Conservation (phyloP, 768 basidiomycete species). For the Hypholoma fasciculare region DNA sequence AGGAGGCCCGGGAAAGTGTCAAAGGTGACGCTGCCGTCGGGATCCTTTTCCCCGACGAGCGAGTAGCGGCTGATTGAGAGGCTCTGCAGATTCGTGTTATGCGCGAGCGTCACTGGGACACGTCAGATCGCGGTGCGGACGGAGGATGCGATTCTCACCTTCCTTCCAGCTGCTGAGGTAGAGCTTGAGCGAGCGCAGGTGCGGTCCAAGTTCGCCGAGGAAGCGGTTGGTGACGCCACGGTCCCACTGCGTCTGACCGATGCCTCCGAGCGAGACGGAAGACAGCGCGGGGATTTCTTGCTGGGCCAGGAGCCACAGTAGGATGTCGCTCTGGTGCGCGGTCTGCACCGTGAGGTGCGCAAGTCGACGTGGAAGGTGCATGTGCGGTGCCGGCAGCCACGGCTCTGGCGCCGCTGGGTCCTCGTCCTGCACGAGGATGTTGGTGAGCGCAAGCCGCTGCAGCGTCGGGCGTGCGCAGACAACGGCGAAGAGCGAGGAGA, state of each 20-base stretch:
- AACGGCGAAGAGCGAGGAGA: background rate
- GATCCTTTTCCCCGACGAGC: background rate
- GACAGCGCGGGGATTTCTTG: background rate
- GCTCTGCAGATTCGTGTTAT: constrained; percentile 1
- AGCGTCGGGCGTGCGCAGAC: background rate
- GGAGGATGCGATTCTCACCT: background rate
- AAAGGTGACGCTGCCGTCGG: background rate
- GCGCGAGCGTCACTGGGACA: background rate
- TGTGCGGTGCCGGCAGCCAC: background rate
- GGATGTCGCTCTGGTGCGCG: constrained; percentile 3
- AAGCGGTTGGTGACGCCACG: background rate
- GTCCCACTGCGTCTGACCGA: constrained; percentile 1
- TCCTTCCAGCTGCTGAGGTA: constrained; percentile 2
- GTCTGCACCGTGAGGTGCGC: background rate
- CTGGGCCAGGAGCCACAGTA: background rate
- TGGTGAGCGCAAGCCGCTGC: background rate
- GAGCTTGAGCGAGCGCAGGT: background rate
- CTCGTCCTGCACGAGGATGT: background rate
- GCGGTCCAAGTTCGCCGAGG: background rate
- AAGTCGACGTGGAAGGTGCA: background rate
- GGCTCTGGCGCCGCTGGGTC: background rate
- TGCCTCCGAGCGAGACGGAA: constrained; percentile 1
- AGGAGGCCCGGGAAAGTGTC: background rate
- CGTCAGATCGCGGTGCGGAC: background rate
- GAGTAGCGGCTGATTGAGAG: constrained; percentile 2